Evolutionary conservation across 2,329 filamentous ascomycete species (phyloP).

Genomic region (Epichloe aotearoae): DNA sequence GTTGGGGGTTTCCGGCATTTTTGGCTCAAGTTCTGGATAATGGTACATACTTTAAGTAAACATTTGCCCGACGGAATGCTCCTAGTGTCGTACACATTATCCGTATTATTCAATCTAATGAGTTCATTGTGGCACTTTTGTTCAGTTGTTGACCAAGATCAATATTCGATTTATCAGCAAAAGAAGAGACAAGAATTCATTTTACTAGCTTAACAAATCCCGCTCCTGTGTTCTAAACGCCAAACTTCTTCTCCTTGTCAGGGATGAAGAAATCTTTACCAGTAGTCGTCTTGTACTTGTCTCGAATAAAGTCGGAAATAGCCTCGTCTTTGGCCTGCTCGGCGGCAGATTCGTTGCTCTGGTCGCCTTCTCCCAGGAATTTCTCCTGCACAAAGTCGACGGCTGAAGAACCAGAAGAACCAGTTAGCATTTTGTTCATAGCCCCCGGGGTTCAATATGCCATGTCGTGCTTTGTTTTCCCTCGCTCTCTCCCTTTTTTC

Average conservation of each 20-base stretch:
- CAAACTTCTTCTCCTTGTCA: constrained; percentile 46
- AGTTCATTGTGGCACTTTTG: too few relatives aligned
- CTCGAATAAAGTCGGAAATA: constrained; percentile 59
- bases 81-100: too few relatives aligned
- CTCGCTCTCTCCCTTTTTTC: too few relatives aligned
- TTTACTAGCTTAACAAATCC: neutral
- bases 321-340: constrained; percentile 79
- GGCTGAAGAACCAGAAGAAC: constrained; percentile 29
- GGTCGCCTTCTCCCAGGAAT: constrained; percentile 53
- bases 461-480: too few relatives aligned
- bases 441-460: too few relatives aligned
- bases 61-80: too few relatives aligned
- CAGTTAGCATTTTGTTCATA: neutral
- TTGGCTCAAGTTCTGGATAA: neutral
- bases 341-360: constrained; percentile 57
- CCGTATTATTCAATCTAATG: too few relatives aligned
- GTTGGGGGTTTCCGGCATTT: neutral
- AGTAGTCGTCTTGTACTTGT: constrained; percentile 54
- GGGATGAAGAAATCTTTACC: constrained; percentile 57
- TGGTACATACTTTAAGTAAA: too few relatives aligned
- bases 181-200: too few relatives aligned
- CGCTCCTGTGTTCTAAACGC: constrained; percentile 5
- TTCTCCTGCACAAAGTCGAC: constrained; percentile 70
- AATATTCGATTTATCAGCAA: too few relatives aligned
- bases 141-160: too few relatives aligned